A percentile compares a stretch with the other conserved stretches of the same genome.
phyloP scores from a whole-genome alignment of 2,329 filamentous ascomycete genomes.

The Xylaria sp. region DNA sequence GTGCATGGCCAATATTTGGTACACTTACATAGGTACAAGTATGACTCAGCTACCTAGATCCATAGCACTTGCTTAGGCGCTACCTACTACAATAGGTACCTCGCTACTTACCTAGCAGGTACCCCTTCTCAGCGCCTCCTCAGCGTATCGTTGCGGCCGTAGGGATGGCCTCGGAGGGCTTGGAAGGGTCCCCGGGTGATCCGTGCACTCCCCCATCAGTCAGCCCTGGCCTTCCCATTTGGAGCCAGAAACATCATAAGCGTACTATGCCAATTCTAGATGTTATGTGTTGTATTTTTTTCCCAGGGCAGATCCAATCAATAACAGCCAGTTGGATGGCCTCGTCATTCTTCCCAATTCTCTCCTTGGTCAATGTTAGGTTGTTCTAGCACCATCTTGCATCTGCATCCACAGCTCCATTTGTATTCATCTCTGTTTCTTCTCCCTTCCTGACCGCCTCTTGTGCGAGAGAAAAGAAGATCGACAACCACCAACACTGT shows the following conservation, averaged over 20 bases:
- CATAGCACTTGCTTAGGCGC: background rate
- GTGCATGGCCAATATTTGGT: background rate
- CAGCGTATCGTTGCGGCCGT: background rate
- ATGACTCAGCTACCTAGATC: background rate
- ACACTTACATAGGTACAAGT: background rate
- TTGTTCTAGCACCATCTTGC: constrained; percentile 35
- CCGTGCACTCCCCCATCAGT: constrained; percentile 23
- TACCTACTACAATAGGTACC: background rate
- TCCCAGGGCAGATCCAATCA: constrained; percentile 46
- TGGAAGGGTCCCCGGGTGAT: constrained; percentile 12
- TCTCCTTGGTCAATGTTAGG: constrained; percentile 43
- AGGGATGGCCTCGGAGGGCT: background rate
- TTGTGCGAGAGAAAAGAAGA: background rate
- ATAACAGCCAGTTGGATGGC: constrained; percentile 41
- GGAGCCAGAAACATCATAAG: constrained; percentile 27
- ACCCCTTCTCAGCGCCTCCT: background rate
- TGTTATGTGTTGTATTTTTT: constrained; percentile 41
- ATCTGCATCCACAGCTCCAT: constrained; percentile 29
- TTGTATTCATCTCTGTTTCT: constrained; percentile 34
- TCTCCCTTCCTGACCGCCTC: constrained; percentile 33
- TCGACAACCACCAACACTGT: background rate
- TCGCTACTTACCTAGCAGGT: background rate
- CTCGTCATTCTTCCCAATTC: constrained; percentile 49
- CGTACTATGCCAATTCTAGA: constrained; percentile 33
- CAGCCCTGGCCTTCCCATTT: constrained; percentile 16